These are phyloP conservation scores for Glaciozyma antarctica DNA, from an alignment of 768 basidiomycete species.

Conservation along the genomic window DNA sequence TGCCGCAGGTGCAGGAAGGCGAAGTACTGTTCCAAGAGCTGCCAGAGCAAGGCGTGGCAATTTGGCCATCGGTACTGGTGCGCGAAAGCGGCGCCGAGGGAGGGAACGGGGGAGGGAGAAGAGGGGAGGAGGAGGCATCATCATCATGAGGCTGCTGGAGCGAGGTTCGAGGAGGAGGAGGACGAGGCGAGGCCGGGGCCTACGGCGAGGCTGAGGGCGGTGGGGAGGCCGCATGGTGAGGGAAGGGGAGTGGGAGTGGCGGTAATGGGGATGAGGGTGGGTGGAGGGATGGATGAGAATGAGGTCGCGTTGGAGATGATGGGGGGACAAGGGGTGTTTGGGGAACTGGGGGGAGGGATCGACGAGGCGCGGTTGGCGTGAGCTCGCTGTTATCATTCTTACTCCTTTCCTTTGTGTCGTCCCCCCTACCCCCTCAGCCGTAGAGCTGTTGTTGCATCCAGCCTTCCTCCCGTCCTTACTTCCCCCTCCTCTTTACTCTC, in stretches of 20 bases:
- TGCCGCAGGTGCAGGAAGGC: constrained; percentile 92
- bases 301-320: constrained; percentile 24
- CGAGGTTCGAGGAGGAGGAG: constrained; percentile 1
- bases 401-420: neutral
- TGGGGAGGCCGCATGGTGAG: neutral
- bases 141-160: neutral
- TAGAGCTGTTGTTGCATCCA: neutral
- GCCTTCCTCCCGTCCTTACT: neutral
- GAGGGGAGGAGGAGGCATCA: neutral
- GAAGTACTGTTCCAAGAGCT: constrained; percentile 93
- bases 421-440: neutral
- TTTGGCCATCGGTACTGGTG: constrained; percentile 74
- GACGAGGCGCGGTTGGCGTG: no score
- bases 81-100: constrained; percentile 13
- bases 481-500: neutral
- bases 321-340: neutral
- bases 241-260: neutral
- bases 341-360: neutral
- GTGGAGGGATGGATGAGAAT: constrained; percentile 15
- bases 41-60: constrained; percentile 91
- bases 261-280: neutral
- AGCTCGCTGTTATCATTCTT: no score
- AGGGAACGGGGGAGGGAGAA: neutral
- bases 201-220: neutral
- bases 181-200: neutral